Percentiles rank a stretch among this genome's conserved stretches.
phyloP scores from a whole-genome alignment of 306 rosid genomes.

The Leucaena leucocephala region DNA sequence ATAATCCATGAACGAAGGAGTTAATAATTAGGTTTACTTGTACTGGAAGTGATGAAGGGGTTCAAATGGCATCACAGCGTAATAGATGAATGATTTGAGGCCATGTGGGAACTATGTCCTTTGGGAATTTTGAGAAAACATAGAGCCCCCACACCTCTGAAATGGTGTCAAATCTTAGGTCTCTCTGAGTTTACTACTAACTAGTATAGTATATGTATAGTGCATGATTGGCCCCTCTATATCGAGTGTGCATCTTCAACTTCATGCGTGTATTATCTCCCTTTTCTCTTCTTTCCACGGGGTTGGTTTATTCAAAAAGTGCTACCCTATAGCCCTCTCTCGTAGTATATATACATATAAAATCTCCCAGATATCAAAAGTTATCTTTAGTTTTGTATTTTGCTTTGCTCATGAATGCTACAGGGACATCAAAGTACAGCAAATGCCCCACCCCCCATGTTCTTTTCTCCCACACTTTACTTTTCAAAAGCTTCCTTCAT shows the following conservation, averaged over 20 bases:
- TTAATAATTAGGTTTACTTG: not conserved
- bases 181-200: constrained; percentile 20
- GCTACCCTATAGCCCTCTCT: not conserved
- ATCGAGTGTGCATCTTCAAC: not conserved
- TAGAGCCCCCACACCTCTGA: constrained; percentile 41
- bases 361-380: not conserved
- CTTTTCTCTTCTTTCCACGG: not conserved
- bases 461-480: constrained; percentile 8
- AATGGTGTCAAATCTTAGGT: constrained; percentile 55
- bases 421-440: constrained; percentile 25
- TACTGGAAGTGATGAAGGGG: not conserved
- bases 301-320: not conserved
- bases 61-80: not conserved
- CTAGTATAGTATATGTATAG: constrained; percentile 27
- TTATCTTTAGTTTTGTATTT: constrained; percentile 9
- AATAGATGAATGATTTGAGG: not conserved
- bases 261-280: constrained; percentile 1
- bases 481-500: constrained; percentile 3
- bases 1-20: not conserved
- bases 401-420: not conserved
- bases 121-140: constrained; percentile 17
- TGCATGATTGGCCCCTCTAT: constrained; percentile 31
- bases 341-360: not conserved
- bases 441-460: constrained; percentile 29
- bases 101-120: constrained; percentile 29